Conservation (phyloP, 139 green algal genomes). For the Chlorella sp. region DNA sequence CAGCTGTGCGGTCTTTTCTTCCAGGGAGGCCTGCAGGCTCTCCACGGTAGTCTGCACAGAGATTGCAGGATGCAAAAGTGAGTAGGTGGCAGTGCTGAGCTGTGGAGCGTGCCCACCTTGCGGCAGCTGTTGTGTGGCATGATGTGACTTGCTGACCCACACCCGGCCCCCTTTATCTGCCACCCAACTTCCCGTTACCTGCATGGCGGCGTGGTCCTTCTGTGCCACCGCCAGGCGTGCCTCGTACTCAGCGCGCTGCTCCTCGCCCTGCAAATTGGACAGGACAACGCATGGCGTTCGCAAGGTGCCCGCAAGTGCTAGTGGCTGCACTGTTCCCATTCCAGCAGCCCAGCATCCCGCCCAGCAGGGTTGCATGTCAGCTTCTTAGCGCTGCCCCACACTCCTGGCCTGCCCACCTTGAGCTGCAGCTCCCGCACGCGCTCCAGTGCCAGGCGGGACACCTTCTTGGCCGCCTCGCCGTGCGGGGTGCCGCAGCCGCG, state of each 20-base stretch:
- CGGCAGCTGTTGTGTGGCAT: too few species aligned
- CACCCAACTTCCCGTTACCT: background rate
- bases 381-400: too few species aligned
- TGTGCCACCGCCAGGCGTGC: background rate
- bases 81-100: too few species aligned
- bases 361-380: too few species aligned
- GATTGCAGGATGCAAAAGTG: too few species aligned
- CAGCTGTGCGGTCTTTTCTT: slow-evolving; percentile 27
- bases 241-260: background rate
- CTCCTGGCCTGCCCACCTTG: background rate
- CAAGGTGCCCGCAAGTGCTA: too few species aligned
- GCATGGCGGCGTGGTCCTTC: background rate
- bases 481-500: slow-evolving; percentile 6
- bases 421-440: slow-evolving; percentile 12
- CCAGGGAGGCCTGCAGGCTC: background rate
- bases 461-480: slow-evolving; percentile 29
- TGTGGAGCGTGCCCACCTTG: too few species aligned
- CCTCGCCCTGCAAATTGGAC: background rate
- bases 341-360: too few species aligned
- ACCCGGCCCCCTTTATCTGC: too few species aligned
- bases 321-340: too few species aligned
- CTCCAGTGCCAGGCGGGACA: slow-evolving; percentile 28
- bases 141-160: too few species aligned
- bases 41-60: background rate
- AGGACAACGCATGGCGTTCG: too few species aligned